These are phyloP conservation scores for Oryza australiensis DNA, from an alignment of 176 grass and related monocot species.

Conservation along the genomic window DNA sequence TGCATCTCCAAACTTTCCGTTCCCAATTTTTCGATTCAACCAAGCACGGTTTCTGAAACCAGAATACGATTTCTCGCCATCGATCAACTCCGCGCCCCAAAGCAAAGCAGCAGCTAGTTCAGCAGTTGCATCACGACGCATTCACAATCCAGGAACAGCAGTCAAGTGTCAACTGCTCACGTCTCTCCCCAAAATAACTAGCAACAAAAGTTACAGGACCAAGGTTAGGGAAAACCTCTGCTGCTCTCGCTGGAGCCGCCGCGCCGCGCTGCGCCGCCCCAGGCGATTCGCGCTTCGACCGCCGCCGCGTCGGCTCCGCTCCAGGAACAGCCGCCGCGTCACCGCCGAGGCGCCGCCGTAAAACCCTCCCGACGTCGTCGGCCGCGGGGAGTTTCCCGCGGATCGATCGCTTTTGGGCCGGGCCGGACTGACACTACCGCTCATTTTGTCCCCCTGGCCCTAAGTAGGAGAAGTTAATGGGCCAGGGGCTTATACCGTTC, in stretches of 20 bases:
- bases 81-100: neutral
- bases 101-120: neutral
- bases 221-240: neutral
- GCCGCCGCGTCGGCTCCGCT: neutral
- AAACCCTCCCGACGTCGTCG: neutral
- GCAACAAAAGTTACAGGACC: neutral
- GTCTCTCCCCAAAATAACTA: neutral
- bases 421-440: neutral
- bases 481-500: no score
- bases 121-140: neutral
- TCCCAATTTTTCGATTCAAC: neutral
- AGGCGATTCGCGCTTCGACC: neutral
- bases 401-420: neutral
- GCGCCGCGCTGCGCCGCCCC: neutral
- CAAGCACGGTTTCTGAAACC: neutral
- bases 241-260: no score
- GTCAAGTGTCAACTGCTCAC: neutral
- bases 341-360: neutral
- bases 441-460: no score
- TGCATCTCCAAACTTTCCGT: neutral
- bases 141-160: neutral
- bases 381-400: neutral
- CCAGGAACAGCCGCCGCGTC: neutral
- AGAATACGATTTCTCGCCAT: neutral
- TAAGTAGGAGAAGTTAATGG: neutral